Evolutionary conservation across 169 alveolate species (phyloP), one percentile per base, ranked within the genome.

Genomic region (Plasmodium vinckei): DNA sequence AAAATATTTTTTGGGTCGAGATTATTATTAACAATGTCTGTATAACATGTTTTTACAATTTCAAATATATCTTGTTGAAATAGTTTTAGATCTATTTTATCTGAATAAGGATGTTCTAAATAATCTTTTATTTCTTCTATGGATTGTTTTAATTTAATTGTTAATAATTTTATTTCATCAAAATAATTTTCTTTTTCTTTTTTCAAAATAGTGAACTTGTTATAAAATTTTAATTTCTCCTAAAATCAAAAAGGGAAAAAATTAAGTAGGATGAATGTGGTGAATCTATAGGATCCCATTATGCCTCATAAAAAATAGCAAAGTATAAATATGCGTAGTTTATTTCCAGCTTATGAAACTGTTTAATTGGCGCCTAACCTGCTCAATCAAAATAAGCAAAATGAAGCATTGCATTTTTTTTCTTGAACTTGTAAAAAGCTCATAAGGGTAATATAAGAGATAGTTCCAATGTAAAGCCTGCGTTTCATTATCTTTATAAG

Each of bases 381-480:
- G 88, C 13, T 61, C 77, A 13, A 64, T 64, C 3, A 77, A 54
- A 23, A 77, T 25, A 27, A 49, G 54, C 13, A 77, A 47, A 17
- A 77, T 42, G 23, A 27, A 77, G 15, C 73, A 77, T 19, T 77
- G 88, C n/a, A 77, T 33, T 19, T 77, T 49, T 67, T 77, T 77
- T 23, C 88, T 27, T 4, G 88, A 49, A 46, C 63, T 77, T 39
- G 88, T 77, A 39, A 77, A 77, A 10, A 77, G 51, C 39, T 77
- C 88, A 57, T 69, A 64, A 1, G 88, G 88, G 51, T 17, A 17
- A 46, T 77, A 77, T 10, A 77, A 53, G n/a, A 77, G 75, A 23
- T 77, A 77, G 9, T 77, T 77, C 88, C 88, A 77, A 19, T 65
- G 69, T 7, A 77, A 13, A 21, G 9, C 27, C 12, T 77, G 77